Evolutionary conservation across 2,329 filamentous ascomycete species (phyloP).

Genomic region (Botrytis galanthina): DNA sequence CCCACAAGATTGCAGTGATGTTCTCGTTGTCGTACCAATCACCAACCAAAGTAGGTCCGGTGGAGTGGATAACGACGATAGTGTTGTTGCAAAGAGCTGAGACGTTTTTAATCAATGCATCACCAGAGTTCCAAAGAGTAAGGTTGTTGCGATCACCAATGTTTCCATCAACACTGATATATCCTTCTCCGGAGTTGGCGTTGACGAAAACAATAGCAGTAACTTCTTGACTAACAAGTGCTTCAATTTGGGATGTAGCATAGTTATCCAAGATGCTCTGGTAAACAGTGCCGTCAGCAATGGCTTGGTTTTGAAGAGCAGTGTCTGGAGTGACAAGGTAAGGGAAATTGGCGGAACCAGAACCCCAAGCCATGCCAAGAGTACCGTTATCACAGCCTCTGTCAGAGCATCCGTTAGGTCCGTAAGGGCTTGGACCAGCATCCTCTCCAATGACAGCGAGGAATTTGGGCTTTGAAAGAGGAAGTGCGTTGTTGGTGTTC

Average conservation of each 20-base stretch:
- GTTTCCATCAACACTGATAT: constrained; percentile 78
- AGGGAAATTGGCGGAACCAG: constrained; percentile 69
- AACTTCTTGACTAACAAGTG: constrained; percentile 59
- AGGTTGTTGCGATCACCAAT: constrained; percentile 88
- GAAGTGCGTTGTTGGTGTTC: constrained; percentile 69
- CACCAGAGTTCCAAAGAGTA: constrained; percentile 81
- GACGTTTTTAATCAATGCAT: constrained; percentile 77
- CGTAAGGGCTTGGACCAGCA: constrained; percentile 63
- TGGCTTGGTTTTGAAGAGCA: constrained; percentile 63
- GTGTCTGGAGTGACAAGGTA: constrained; percentile 77
- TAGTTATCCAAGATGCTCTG: constrained; percentile 69
- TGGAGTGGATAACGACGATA: constrained; percentile 85
- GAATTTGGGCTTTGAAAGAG: constrained; percentile 74
- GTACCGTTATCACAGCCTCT: constrained; percentile 58
- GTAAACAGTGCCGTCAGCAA: constrained; percentile 57
- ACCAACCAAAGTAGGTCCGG: constrained; percentile 73
- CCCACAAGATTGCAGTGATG: constrained; percentile 80
- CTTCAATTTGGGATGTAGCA: constrained; percentile 64
- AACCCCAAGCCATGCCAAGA: constrained; percentile 77
- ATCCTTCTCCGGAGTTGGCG: constrained; percentile 82
- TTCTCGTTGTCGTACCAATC: constrained; percentile 75
- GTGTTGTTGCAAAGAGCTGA: constrained; percentile 79
- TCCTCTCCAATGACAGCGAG: constrained; percentile 80
- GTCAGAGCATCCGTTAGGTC: constrained; percentile 57
- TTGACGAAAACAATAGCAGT: constrained; percentile 88